Conservation (phyloP, 208 protist species). For the Trypanosoma cruzi region DNA sequence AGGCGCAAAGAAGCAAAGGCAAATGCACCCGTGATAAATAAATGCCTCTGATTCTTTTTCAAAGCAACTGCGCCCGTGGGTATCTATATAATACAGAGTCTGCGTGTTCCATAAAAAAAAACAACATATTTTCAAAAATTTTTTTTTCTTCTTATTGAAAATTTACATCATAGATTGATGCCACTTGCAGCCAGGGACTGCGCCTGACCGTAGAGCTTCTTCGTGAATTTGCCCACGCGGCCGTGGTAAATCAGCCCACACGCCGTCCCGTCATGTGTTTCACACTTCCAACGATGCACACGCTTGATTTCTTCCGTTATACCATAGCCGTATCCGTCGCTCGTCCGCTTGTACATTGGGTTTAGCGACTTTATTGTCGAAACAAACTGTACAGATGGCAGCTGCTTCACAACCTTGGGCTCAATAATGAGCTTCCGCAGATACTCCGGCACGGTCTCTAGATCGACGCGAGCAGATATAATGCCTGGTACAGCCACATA, state of each 20-base stretch:
- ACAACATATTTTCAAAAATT: conserved; percentile 17
- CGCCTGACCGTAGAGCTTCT: conserved; percentile 37
- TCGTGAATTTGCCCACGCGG: conserved; percentile 62
- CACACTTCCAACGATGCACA: conserved; percentile 69
- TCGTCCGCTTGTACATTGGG: conserved; percentile 84
- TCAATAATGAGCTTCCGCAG: conserved; percentile 66
- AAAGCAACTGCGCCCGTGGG: background rate
- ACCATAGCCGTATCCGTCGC: conserved; percentile 67
- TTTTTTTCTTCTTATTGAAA: background rate
- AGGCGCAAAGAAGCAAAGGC: background rate
- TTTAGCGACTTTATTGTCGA: conserved; percentile 39
- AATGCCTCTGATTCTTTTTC: background rate
- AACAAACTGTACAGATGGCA: conserved; percentile 34
- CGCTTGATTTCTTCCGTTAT: conserved; percentile 57
- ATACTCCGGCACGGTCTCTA: conserved; percentile 48
- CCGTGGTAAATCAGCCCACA: conserved; percentile 82
- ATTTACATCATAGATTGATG: conserved; percentile 68
- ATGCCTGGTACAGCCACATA: conserved; percentile 68
- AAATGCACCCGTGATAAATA: background rate
- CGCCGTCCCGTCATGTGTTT: conserved; percentile 61
- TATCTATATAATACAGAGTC: background rate
- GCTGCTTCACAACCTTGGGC: conserved; percentile 31
- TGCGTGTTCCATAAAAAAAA: background rate
- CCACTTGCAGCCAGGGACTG: conserved; percentile 55
- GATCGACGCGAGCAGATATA: conserved; percentile 71